phyloP scores from a whole-genome alignment of 2,329 filamentous ascomycete genomes.

The Hymenoscyphus salicellus region DNA sequence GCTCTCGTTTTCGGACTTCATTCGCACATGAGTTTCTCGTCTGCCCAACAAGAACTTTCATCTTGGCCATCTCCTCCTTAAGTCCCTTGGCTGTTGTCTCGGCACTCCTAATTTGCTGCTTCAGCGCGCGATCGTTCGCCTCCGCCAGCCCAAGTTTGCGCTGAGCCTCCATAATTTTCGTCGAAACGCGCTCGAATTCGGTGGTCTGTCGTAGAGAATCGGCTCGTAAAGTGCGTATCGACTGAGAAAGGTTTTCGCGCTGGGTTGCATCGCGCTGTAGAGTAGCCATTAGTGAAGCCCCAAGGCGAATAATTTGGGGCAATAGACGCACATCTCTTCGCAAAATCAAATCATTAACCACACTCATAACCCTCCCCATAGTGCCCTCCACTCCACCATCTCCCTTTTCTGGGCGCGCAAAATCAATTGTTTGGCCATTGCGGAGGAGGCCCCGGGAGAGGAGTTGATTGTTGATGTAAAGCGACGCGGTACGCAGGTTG shows the following conservation, averaged over 20 bases:
- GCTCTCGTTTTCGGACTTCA: conserved; percentile 85
- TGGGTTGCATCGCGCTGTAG: conserved; percentile 81
- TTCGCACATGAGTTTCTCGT: conserved; percentile 83
- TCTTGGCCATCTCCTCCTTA: conserved; percentile 76
- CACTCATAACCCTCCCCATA: conserved; percentile 83
- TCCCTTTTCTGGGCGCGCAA: conserved; percentile 66
- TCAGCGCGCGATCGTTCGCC: conserved; percentile 67
- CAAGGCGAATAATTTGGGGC: not conserved
- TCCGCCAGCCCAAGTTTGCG: conserved; percentile 58
- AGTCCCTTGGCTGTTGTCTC: conserved; percentile 73
- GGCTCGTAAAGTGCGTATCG: conserved; percentile 71
- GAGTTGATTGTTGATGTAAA: conserved; percentile 71
- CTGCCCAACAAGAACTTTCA: conserved; percentile 77
- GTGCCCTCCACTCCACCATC: conserved; percentile 63
- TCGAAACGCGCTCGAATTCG: conserved; percentile 59
- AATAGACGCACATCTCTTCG: conserved; percentile 71
- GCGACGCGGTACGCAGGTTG: conserved; percentile 63
- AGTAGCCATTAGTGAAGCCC: not conserved
- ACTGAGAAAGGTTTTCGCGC: conserved; percentile 76
- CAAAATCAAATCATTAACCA: conserved; percentile 90
- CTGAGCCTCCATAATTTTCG: conserved; percentile 53
- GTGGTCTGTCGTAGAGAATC: conserved; percentile 71
- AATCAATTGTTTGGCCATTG: conserved; percentile 75
- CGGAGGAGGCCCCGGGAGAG: conserved; percentile 62
- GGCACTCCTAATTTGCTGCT: conserved; percentile 67